A percentile compares a stretch with the other conserved stretches of the same genome.
Conservation (phyloP, 2,329 filamentous ascomycete genomes). For the Fusarium coicis region DNA sequence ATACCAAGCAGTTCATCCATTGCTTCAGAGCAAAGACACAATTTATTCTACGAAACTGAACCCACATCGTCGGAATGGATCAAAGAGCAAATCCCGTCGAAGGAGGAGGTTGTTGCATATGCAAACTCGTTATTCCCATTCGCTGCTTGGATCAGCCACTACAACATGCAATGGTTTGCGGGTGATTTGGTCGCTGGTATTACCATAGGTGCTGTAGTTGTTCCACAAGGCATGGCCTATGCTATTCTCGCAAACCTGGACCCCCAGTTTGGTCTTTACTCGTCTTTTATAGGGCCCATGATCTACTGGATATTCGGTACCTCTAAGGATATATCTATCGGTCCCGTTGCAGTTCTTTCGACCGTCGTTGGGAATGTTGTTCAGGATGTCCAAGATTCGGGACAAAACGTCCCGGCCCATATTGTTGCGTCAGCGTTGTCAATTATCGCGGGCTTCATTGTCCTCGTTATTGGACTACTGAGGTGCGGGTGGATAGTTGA, state of each 20-base stretch:
- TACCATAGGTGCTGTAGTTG: slow-evolving; percentile 74
- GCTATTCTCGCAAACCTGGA: slow-evolving; percentile 83
- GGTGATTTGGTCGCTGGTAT: slow-evolving; percentile 86
- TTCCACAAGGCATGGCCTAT: slow-evolving; percentile 98
- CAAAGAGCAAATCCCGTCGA: slow-evolving; percentile 68
- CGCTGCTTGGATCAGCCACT: slow-evolving; percentile 84
- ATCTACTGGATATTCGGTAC: slow-evolving; percentile 99
- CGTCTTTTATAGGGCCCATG: slow-evolving; percentile 94
- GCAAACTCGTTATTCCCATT: slow-evolving; percentile 84
- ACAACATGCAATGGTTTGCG: slow-evolving; percentile 88
- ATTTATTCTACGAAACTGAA: slow-evolving; percentile 85
- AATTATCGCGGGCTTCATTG: slow-evolving; percentile 80
- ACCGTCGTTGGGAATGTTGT: slow-evolving; percentile 89
- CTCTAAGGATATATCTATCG: slow-evolving; percentile 98
- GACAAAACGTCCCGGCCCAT: slow-evolving; percentile 69
- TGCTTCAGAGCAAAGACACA: slow-evolving; percentile 76
- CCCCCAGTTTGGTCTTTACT: slow-evolving; percentile 82
- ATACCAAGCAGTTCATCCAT: slow-evolving; percentile 82
- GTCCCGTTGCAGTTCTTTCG: slow-evolving; percentile 95
- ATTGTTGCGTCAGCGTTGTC: slow-evolving; percentile 82
- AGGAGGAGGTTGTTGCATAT: slow-evolving; percentile 68
- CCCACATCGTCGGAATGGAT: slow-evolving; percentile 82
- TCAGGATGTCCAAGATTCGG: slow-evolving; percentile 64
- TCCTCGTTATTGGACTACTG: slow-evolving; percentile 80
- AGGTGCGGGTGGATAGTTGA: slow-evolving; percentile 92